Evolutionary conservation across 2,329 filamentous ascomycete species (phyloP), one percentile per base, ranked within the genome.

Genomic region (Cadophora gregata): DNA sequence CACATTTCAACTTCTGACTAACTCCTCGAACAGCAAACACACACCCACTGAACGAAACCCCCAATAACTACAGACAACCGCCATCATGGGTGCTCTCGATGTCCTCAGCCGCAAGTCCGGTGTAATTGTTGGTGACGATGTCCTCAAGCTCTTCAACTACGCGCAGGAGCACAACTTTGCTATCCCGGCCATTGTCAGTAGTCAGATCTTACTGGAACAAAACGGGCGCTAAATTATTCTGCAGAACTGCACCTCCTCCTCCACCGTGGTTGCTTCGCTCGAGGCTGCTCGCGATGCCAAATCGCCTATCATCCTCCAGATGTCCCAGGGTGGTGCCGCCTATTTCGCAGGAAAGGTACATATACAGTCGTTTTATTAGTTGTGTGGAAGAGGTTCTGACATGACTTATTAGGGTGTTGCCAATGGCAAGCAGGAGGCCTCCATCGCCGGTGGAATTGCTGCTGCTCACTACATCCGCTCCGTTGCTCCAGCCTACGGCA

Each of bases 271-370:
- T 73, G 89, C 93, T 76, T 84, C 93, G 64, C 93, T 99, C 75
- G 96, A 99, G 87, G 96, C 96, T 79, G 96, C 96, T 75, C 90
- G 93, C 77, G 94, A 98, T 81, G 85, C 89, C 79, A 97, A 97
- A 81, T 86, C 92, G 69, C 96, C 96, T 76, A 90, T 97, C 82
- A 91, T 97, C 82, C 89, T 98, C 74, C 96, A 98, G 85, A 86
- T 92, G 77, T 96, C 92, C 76, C 93, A 98, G 83, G 96, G 96
- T 78, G 94, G 94, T 83, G 91, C 93, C 71, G 94, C 93, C 76
- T 97, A 90, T 87, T 97, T 97, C 79, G 92, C 92, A 76, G 93
- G 93, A 81, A 95, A 95, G 88, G 87, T 89, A 81, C 67, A 58
- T 56, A 68, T 31, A 66, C 38, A 61, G 53, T 42, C 24, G 12